Conservation (phyloP, 768 basidiomycete species). For the Pholiota conissans region DNA sequence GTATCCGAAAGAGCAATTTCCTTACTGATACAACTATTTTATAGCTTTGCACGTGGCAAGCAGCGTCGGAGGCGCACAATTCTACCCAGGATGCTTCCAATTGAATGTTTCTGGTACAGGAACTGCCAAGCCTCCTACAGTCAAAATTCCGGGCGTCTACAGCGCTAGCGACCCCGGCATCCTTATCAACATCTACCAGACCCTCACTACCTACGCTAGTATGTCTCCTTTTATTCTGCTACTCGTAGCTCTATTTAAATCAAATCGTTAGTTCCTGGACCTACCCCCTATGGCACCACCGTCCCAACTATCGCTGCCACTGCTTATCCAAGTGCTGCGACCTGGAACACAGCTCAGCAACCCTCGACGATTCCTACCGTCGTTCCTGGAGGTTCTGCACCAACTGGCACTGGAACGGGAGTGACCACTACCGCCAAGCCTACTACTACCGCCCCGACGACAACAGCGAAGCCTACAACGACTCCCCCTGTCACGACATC, state of each 20-base stretch:
- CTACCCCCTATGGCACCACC: constrained; percentile 40
- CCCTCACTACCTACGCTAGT: constrained; percentile 40
- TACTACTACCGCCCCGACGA: constrained; percentile 3
- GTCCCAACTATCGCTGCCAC: constrained; percentile 41
- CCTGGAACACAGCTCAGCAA: constrained; percentile 50
- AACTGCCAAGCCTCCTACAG: constrained; percentile 45
- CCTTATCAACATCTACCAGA: constrained; percentile 48
- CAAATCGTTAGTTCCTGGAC: constrained; percentile 39
- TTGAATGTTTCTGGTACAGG: constrained; percentile 53
- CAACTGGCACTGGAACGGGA: neutral
- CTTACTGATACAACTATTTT: neutral
- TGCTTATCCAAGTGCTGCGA: constrained; percentile 45
- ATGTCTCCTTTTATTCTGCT: constrained; percentile 12
- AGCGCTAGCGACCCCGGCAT: constrained; percentile 66
- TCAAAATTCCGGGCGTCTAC: constrained; percentile 71
- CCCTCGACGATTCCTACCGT: constrained; percentile 44
- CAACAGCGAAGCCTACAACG: neutral
- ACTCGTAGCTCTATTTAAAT: neutral
- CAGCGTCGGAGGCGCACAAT: constrained; percentile 67
- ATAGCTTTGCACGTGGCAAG: constrained; percentile 61
- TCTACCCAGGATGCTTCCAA: constrained; percentile 72
- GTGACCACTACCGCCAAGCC: constrained; percentile 5
- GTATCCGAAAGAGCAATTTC: constrained; percentile 30
- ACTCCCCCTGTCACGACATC: neutral
- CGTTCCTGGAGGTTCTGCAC: constrained; percentile 10